phyloP scores from a whole-genome alignment of 2,329 filamentous ascomycete genomes.

The Fonsecaea monophora region DNA sequence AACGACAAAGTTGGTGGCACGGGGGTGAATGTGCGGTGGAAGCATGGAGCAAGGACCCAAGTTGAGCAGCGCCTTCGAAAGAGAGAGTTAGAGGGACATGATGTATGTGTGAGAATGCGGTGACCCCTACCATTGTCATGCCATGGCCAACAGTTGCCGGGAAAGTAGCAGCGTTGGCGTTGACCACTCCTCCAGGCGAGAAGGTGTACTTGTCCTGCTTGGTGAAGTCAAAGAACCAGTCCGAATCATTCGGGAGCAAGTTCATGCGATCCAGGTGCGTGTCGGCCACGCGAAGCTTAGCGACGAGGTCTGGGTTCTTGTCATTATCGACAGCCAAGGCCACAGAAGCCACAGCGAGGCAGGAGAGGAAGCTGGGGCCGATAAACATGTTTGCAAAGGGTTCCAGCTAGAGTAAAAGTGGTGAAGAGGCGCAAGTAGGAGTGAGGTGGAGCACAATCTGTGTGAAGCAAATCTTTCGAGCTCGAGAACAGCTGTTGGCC shows the following conservation, averaged over 20 bases:
- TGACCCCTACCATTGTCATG: conserved; percentile 50
- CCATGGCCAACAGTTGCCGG: conserved; percentile 56
- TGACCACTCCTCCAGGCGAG: conserved; percentile 57
- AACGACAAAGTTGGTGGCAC: conserved; percentile 59
- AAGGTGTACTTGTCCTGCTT: conserved; percentile 52
- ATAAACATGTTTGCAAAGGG: conserved; percentile 29
- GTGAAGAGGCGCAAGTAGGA: not conserved
- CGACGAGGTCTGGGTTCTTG: conserved; percentile 49
- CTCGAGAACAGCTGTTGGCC: conserved; percentile 23
- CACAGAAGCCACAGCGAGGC: conserved; percentile 33
- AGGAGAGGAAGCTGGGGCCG: conserved; percentile 38
- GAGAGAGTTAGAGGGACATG: not conserved
- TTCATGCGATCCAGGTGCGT: conserved; percentile 56
- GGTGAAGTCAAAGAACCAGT: conserved; percentile 60
- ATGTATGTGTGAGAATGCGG: not conserved
- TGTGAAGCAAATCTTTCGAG: conserved; percentile 22
- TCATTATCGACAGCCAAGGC: conserved; percentile 49
- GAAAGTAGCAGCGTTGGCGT: conserved; percentile 60
- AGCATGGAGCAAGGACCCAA: conserved; percentile 61
- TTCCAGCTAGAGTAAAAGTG: conserved; percentile 24
- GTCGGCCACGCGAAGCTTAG: conserved; percentile 49
- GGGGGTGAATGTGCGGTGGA: conserved; percentile 57
- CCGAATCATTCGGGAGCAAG: conserved; percentile 50
- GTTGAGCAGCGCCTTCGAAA: conserved; percentile 46
- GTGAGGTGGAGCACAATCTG: conserved; percentile 16